Evolutionary conservation across 805 yeast genomes (phyloP).

Genomic region (Sugiyamaella mastotermitis): DNA sequence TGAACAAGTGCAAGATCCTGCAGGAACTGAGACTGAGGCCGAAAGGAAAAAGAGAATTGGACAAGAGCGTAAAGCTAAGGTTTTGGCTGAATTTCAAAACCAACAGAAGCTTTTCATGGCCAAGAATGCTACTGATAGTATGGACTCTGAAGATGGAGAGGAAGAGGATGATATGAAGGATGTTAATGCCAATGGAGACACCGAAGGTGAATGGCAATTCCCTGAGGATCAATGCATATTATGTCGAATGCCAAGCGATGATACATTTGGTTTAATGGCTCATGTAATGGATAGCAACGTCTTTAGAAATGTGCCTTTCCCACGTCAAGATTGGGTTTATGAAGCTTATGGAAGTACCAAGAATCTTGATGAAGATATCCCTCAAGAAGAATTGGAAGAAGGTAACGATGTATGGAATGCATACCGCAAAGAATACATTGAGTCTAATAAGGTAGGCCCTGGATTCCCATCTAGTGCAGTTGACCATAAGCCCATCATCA

Average conservation of each 20-base stretch:
- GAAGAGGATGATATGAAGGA: conserved; percentile 32
- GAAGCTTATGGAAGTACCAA: conserved; percentile 53
- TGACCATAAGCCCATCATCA: conserved; percentile 35
- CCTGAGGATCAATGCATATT: conserved; percentile 74
- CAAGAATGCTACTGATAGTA: conserved; percentile 37
- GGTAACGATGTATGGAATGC: conserved; percentile 33
- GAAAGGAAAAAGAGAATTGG: conserved; percentile 56
- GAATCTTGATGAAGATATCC: conserved; percentile 30
- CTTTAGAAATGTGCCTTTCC: conserved; percentile 58
- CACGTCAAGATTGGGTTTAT: conserved; percentile 56
- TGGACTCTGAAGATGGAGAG: conserved; percentile 27
- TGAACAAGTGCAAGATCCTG: conserved; percentile 21
- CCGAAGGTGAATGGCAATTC: conserved; percentile 59
- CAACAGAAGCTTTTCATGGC: conserved; percentile 74
- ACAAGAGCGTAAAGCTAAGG: conserved; percentile 57
- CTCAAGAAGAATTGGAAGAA: conserved; percentile 1
- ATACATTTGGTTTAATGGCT: conserved; percentile 71
- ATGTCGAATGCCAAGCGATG: conserved; percentile 71
- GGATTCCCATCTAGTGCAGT: conserved; percentile 46
- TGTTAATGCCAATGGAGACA: conserved; percentile 11
- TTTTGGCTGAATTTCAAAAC: conserved; percentile 71
- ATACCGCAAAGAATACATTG: conserved; percentile 34
- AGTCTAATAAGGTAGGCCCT: conserved; percentile 54
- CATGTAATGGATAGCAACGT: conserved; percentile 53
- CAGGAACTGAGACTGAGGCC: neutral